A percentile compares a stretch with the other conserved stretches of the same genome.
phyloP scores from a whole-genome alignment of 352 stramenopile species.

The Globisporangium emineosum region DNA sequence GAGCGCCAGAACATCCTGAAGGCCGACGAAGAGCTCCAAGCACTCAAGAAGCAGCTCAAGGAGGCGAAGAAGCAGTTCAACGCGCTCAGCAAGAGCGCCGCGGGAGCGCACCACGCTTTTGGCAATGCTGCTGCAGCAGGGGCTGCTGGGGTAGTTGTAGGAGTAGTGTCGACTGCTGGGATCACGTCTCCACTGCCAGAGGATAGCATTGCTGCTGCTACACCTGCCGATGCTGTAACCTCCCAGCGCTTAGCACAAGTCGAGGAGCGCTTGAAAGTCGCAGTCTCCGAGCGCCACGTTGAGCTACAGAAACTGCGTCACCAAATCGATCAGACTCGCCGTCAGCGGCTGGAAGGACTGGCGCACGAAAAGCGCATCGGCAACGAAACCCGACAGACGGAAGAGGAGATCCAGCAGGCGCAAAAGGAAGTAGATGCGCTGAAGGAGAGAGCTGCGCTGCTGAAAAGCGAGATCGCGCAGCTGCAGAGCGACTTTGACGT shows the following conservation, averaged over 20 bases:
- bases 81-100: conserved; percentile 9
- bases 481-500: conserved; percentile 43
- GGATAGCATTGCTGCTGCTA: background rate
- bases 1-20: conserved; percentile 87
- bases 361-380: conserved; percentile 39
- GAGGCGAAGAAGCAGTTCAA: conserved; percentile 80
- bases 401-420: conserved; percentile 35
- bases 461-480: conserved; percentile 41
- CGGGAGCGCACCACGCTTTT: background rate
- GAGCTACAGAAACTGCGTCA: conserved; percentile 53
- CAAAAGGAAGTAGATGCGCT: conserved; percentile 41
- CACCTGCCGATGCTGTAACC: background rate
- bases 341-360: conserved; percentile 38
- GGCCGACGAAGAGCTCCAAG: conserved; percentile 83
- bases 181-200: background rate
- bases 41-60: conserved; percentile 81
- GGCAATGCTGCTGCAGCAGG: background rate
- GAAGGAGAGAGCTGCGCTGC: conserved; percentile 29
- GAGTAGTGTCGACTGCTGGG: background rate
- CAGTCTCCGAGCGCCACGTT: conserved; percentile 38
- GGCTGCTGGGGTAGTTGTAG: background rate
- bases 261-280: conserved; percentile 63
- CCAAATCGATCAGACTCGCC: conserved; percentile 42
- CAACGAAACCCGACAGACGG: conserved; percentile 30
- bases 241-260: conserved; percentile 60